Percentiles rank a stretch among this genome's conserved stretches.
Evolutionary conservation across 495 filamentous ascomycete genomes (phyloP).

Genomic region (Lepraria neglecta): DNA sequence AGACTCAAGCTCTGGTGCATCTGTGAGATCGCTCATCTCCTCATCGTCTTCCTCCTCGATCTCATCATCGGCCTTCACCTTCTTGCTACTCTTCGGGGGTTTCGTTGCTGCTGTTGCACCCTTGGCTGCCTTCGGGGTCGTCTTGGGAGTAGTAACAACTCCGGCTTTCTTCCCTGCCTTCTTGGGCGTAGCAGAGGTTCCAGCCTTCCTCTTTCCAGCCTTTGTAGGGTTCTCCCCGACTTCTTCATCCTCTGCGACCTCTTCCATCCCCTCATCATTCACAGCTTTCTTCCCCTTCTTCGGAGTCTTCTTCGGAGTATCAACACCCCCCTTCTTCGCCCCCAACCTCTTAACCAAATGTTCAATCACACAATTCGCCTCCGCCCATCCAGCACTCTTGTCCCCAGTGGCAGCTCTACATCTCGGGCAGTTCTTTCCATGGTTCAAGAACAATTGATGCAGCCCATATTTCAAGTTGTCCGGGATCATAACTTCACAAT

Average conservation of each 20-base stretch:
- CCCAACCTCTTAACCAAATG: slow-evolving; percentile 44
- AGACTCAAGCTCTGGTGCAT: background rate
- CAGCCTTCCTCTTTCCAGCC: background rate
- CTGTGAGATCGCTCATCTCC: slow-evolving; percentile 4
- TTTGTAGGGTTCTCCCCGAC: background rate
- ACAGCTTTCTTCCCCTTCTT: slow-evolving; percentile 15
- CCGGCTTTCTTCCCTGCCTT: background rate
- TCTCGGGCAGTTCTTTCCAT: slow-evolving; percentile 73
- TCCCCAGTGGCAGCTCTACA: slow-evolving; percentile 58
- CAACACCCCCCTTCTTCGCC: slow-evolving; percentile 33
- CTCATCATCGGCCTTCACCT: background rate
- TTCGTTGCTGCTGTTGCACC: background rate
- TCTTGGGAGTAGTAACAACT: background rate
- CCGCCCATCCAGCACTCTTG: slow-evolving; percentile 40
- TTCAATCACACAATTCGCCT: slow-evolving; percentile 46
- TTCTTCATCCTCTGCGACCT: background rate
- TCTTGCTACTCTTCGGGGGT: background rate
- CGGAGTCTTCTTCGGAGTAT: slow-evolving; percentile 3
- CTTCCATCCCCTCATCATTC: slow-evolving; percentile 17
- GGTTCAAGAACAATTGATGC: slow-evolving; percentile 79
- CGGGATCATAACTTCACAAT: slow-evolving; percentile 75
- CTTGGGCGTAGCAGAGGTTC: background rate
- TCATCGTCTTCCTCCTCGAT: background rate
- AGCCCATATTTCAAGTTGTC: slow-evolving; percentile 83
- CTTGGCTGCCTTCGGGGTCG: background rate